These are phyloP conservation scores for Candida dendrica DNA, from an alignment of 805 yeast species.

Conservation along the genomic window DNA sequence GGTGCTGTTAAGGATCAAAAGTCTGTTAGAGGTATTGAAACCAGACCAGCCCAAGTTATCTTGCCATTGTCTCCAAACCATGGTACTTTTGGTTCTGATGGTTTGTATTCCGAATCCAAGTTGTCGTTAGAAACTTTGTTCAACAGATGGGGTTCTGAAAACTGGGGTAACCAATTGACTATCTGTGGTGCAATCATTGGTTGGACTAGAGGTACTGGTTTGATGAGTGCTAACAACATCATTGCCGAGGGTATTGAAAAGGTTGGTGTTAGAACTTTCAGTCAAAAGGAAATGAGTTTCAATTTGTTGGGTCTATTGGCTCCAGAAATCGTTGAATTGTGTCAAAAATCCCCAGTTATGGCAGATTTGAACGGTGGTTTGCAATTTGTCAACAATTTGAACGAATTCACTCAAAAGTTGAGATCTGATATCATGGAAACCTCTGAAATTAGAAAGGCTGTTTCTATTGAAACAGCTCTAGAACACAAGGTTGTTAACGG, in stretches of 20 bases:
- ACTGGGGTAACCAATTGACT: slow-evolving; percentile 91
- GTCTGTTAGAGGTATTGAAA: slow-evolving; percentile 66
- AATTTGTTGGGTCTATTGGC: slow-evolving; percentile 91
- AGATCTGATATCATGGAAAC: slow-evolving; percentile 72
- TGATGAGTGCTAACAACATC: slow-evolving; percentile 94
- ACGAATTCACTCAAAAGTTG: slow-evolving; percentile 74
- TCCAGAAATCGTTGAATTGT: slow-evolving; percentile 74
- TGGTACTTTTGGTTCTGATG: slow-evolving; percentile 98
- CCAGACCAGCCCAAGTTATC: slow-evolving; percentile 97
- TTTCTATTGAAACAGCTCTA: slow-evolving; percentile 84
- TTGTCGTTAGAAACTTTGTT: slow-evolving; percentile 89
- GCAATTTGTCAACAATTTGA: slow-evolving; percentile 86
- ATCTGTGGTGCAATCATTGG: slow-evolving; percentile 98
- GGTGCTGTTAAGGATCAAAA: slow-evolving; percentile 88
- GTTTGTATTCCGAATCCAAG: slow-evolving; percentile 97
- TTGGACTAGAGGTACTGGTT: slow-evolving; percentile 99
- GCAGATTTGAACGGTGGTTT: slow-evolving; percentile 99
- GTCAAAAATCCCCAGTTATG: slow-evolving; percentile 92
- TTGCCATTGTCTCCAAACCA: slow-evolving; percentile 98
- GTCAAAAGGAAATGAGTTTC: slow-evolving; percentile 99
- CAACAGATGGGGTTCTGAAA: slow-evolving; percentile 98
- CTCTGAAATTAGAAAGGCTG: slow-evolving; percentile 92
- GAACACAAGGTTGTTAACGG: slow-evolving; percentile 82
- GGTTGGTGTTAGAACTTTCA: slow-evolving; percentile 94
- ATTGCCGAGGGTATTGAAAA: slow-evolving; percentile 97